Evolutionary conservation across 2,329 filamentous ascomycete genomes (phyloP).

Genomic region (Exophiala xenobiotica): DNA sequence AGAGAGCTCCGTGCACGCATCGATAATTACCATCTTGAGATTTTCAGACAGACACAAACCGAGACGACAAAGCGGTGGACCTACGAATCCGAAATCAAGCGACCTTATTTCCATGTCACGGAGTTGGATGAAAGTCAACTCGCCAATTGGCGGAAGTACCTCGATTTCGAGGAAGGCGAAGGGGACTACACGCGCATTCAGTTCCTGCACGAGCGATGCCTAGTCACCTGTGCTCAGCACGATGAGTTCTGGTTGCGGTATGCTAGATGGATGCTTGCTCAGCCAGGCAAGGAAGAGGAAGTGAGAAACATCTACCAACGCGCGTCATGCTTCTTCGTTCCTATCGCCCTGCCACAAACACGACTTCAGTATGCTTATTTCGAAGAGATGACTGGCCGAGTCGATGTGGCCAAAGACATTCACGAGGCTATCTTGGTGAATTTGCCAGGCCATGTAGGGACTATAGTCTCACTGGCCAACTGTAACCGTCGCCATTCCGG

Average conservation of each 20-base stretch:
- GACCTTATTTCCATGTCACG: slow-evolving; percentile 94
- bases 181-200: slow-evolving; percentile 72
- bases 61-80: slow-evolving; percentile 94
- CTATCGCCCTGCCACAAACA: slow-evolving; percentile 78
- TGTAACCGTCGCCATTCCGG: slow-evolving; percentile 79
- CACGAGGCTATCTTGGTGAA: slow-evolving; percentile 75
- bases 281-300: slow-evolving; percentile 80
- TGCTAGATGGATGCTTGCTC: slow-evolving; percentile 84
- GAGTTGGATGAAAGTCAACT: slow-evolving; percentile 84
- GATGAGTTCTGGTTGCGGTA: slow-evolving; percentile 99
- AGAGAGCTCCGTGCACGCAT: slow-evolving; percentile 77
- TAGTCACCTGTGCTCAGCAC: slow-evolving; percentile 90
- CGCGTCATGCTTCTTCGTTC: slow-evolving; percentile 80
- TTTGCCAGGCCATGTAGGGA: slow-evolving; percentile 80
- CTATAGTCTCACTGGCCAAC: slow-evolving; percentile 84
- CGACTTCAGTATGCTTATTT: slow-evolving; percentile 92
- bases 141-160: slow-evolving; percentile 89
- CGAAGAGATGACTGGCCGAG: slow-evolving; percentile 78
- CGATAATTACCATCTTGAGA: slow-evolving; percentile 75
- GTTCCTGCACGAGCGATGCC: slow-evolving; percentile 88
- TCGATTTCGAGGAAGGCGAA: slow-evolving; percentile 90
- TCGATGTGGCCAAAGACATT: slow-evolving; percentile 78
- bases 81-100: slow-evolving; percentile 90
- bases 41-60: slow-evolving; percentile 76
- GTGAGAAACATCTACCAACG: slow-evolving; percentile 88